Base-by-base conservation (phyloP, 192 early-diverging fungal species). In the Mortierella hygrophila region DNA sequence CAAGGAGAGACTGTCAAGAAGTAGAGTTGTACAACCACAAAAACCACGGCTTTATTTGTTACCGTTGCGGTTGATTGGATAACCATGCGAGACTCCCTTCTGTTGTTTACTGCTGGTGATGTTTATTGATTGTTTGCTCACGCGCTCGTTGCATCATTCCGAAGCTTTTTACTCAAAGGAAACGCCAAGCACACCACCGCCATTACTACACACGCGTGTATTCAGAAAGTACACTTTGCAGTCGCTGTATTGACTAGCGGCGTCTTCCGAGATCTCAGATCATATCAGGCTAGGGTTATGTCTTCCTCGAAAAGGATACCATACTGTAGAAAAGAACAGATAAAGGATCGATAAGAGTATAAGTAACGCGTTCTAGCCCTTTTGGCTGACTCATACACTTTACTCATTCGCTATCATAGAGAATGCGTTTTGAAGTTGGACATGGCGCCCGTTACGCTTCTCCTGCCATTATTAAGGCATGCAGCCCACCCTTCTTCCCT, bases 91-190 rank as follows among this genome's bases (percentile, higher is more conserved):
- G 60, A 26, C 29, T 29, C 11, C 60, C 29, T 23, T 29, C 11
- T 35, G 11, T 20, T 18, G 13, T 26, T 65, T 15, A 13, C 8
- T 26, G 32, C 3, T 60, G n/a, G 16, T 65, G 29, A 2, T 32
- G 32, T 3, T 35, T 29, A 13, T 65, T 29, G 1, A 2, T 65
- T 65, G 60, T 26, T 32, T 65, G 60, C 60, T 65, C 60, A 65
- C 60, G 60, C 60, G 60, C 60, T 32, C 60, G 3, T 32, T 11
- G 60, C 60, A 65, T 65, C 60, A 65, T 65, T 65, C 60, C 60
- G 29, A 65, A 15, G 29, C 60, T 65, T 32, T 10, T 29, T 65
- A 26, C 26, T 29, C 60, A 26, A 26, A 7, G 55, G 8, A 65
- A 0, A 65, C 10, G 11, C 3, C 60, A 65, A 65, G 60, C 60